Evolutionary conservation across 441 rosid genomes (phyloP).

Genomic region (Pelargonium australe): DNA sequence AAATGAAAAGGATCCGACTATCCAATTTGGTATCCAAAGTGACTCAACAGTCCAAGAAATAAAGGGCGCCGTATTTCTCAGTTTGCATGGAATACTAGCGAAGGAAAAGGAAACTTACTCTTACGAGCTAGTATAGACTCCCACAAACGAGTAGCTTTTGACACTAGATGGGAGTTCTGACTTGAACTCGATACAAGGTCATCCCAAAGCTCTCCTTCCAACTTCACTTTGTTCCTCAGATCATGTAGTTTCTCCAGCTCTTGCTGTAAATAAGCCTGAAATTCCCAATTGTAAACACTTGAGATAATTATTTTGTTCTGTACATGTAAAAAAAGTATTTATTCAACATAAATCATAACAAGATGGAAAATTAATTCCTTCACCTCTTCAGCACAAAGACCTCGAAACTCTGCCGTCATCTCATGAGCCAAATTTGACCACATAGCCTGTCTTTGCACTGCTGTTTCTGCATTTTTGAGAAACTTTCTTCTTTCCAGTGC

Average conservation of each 20-base stretch:
- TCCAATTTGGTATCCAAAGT: too few relatives aligned
- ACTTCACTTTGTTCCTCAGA: constrained; percentile 89
- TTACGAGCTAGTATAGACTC: constrained; percentile 88
- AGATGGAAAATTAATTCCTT: constrained; percentile 12
- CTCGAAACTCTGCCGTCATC: constrained; percentile 99
- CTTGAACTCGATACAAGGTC: constrained; percentile 94
- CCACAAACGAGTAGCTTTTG: constrained; percentile 91
- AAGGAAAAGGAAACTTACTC: constrained; percentile 39
- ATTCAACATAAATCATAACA: constrained; percentile 8
- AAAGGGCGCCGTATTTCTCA: too few relatives aligned
- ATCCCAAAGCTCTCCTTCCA: constrained; percentile 97
- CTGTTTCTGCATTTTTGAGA: constrained; percentile 90
- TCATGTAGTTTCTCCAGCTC: constrained; percentile 96
- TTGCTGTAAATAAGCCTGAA: constrained; percentile 95
- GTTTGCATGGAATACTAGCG: too few relatives aligned
- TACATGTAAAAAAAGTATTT: neutral
- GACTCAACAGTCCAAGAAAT: too few relatives aligned
- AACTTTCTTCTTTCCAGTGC: constrained; percentile 90
- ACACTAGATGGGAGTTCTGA: constrained; percentile 92
- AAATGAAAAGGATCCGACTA: too few relatives aligned
- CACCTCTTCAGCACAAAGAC: constrained; percentile 99
- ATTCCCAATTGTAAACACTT: constrained; percentile 25
- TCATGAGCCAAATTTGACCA: constrained; percentile 99
- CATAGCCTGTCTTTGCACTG: constrained; percentile 93
- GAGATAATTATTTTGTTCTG: constrained; percentile 16